Conservation (phyloP, 495 filamentous ascomycete species). For the Talaromyces adpressus region DNA sequence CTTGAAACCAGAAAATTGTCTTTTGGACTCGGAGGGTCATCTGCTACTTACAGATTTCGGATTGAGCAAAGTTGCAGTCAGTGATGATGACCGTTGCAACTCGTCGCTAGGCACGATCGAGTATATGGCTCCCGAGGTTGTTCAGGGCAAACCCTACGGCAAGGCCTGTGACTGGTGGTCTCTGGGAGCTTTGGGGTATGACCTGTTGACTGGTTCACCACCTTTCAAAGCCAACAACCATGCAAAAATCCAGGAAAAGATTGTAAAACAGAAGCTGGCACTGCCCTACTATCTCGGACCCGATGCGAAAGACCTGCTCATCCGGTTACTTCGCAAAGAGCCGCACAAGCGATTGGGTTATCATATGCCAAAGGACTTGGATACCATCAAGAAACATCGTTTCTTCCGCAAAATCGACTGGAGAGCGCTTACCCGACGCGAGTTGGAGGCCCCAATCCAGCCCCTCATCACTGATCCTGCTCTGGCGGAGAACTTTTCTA, state of each 20-base stretch:
- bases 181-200: conserved; percentile 82
- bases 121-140: conserved; percentile 97
- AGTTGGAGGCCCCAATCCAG: conserved; percentile 78
- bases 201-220: conserved; percentile 82
- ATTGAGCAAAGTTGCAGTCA: conserved; percentile 87
- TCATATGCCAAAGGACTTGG: conserved; percentile 80
- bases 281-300: conserved; percentile 82
- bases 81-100: conserved; percentile 70
- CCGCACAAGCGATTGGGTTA: conserved; percentile 80
- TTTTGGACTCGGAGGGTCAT: conserved; percentile 85
- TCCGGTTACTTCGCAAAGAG: conserved; percentile 81
- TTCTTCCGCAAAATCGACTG: conserved; percentile 98
- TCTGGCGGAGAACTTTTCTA: conserved; percentile 88
- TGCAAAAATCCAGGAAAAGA: conserved; percentile 87
- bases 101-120: conserved; percentile 85
- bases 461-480: conserved; percentile 92
- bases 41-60: conserved; percentile 95
- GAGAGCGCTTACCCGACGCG: conserved; percentile 68
- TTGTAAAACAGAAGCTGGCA: conserved; percentile 79
- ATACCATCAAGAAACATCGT: conserved; percentile 82
- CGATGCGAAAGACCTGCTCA: conserved; percentile 90
- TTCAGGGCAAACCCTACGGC: conserved; percentile 74
- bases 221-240: conserved; percentile 89
- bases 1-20: conserved; percentile 95
- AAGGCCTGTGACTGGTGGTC: conserved; percentile 98